These are phyloP conservation scores for Citrullus colocynthis DNA, from an alignment of 306 rosid genomes.

Conservation along the genomic window DNA sequence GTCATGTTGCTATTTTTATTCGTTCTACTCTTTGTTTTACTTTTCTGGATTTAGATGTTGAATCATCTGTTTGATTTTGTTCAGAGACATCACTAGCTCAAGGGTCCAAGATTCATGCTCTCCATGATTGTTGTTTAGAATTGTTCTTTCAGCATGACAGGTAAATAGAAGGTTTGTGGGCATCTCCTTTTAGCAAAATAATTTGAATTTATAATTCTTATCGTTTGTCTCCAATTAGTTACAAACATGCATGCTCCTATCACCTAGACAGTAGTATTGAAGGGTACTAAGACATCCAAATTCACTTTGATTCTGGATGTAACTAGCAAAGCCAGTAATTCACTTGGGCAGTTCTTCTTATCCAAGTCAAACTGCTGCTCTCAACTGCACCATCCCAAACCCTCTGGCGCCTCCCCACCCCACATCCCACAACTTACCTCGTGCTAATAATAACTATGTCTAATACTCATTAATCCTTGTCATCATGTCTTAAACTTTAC, in stretches of 20 bases:
- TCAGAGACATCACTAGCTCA: background rate
- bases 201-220: background rate
- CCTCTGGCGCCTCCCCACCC: background rate
- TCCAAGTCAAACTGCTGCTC: background rate
- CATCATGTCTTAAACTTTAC: background rate
- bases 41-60: background rate
- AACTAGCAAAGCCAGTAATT: background rate
- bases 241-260: background rate
- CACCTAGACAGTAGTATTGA: background rate
- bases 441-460: background rate
- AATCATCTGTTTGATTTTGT: constrained; percentile 1
- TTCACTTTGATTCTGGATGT: background rate
- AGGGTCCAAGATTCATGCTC: background rate
- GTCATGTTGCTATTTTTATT: background rate
- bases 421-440: background rate
- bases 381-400: background rate
- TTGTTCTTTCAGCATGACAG: background rate
- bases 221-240: background rate
- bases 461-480: background rate
- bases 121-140: background rate
- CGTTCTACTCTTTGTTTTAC: background rate
- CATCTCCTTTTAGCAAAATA: background rate
- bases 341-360: background rate
- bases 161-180: background rate
- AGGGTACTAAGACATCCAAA: background rate